Evolutionary conservation across 306 rosid species (phyloP), one percentile per base, ranked within the genome.

Genomic region (Vachellia collinsii): DNA sequence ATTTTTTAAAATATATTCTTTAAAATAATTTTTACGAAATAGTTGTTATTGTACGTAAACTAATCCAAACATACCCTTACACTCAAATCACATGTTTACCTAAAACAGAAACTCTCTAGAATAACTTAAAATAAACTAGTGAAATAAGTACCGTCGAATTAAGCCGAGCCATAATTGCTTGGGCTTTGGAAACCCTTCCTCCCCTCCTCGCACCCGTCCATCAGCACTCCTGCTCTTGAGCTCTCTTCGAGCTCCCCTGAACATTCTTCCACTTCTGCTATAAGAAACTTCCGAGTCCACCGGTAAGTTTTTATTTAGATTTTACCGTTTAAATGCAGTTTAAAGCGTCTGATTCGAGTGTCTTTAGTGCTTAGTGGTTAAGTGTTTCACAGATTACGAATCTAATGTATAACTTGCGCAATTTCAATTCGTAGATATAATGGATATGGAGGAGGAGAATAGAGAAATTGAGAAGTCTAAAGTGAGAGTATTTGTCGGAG

Each of bases 401-500:
- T 29, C 41, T 62, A 62, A 62, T 62, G 19, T 63, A 19, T 16
- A 5, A 64, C 7, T 7, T 64, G 5, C 36, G 70, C 70, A 64
- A 14, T 64, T 36, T 64, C 44, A 34, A 64, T 64, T 64, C 11
- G 22, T 64, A 64, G 70, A 64, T 36, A 34, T 14, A n/a, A 64
- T 64, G 70, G 66, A 17, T 75, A 78, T 76, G 86, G 74, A 25
- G 77, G 72, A 82, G 50, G 77, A 79, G 17, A 65, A 64, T 63
- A 58, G 41, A 64, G 70, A 8, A 64, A 8, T 22, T 5, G 44
- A 37, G 44, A 36, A 11, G 7, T 64, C 44, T 2, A 70, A 3
- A 3, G 81, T 83, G 79, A 83, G 97, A 74, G 79, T 94, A 54
- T 90, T 80, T 79, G 94, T 92, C 0, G 97, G 97, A 70, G 98